phyloP scores from a whole-genome alignment of 1,139 yeast genomes.

The Magnusiomyces suaveolens region DNA sequence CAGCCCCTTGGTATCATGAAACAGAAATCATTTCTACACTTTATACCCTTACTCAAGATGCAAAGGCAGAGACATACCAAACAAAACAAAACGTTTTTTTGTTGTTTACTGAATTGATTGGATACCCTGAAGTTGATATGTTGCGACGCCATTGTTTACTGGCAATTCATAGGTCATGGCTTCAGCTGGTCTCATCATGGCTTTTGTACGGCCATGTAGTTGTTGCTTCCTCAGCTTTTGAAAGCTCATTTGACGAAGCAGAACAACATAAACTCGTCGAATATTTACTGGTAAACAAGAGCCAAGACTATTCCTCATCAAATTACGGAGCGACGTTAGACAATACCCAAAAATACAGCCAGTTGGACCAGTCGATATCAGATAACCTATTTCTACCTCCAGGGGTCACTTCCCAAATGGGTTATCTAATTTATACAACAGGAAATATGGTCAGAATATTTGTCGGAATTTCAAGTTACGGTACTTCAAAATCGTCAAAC shows the following conservation, averaged over 20 bases:
- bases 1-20: conserved; percentile 11
- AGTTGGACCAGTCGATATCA: conserved; percentile 13
- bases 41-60: neutral
- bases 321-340: conserved; percentile 13
- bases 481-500: neutral
- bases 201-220: conserved; percentile 22
- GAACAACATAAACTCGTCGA: conserved; percentile 18
- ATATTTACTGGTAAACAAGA: neutral
- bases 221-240: neutral
- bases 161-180: conserved; percentile 23
- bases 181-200: conserved; percentile 23
- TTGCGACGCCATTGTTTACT: conserved; percentile 17
- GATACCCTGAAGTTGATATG: conserved; percentile 19
- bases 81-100: conserved; percentile 6
- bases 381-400: conserved; percentile 11
- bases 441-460: conserved; percentile 7
- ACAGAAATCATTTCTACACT: neutral
- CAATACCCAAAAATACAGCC: neutral
- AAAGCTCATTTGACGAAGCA: conserved; percentile 14
- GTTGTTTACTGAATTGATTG: conserved; percentile 15
- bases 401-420: conserved; percentile 7
- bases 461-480: conserved; percentile 1
- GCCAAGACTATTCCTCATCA: conserved; percentile 6
- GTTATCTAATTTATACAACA: conserved; percentile 11
- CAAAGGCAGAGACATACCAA: neutral